A percentile compares a stretch with the other conserved stretches of the same genome.
phyloP scores from a whole-genome alignment of 2,329 filamentous ascomycete genomes.

The Alternaria metachromatica region DNA sequence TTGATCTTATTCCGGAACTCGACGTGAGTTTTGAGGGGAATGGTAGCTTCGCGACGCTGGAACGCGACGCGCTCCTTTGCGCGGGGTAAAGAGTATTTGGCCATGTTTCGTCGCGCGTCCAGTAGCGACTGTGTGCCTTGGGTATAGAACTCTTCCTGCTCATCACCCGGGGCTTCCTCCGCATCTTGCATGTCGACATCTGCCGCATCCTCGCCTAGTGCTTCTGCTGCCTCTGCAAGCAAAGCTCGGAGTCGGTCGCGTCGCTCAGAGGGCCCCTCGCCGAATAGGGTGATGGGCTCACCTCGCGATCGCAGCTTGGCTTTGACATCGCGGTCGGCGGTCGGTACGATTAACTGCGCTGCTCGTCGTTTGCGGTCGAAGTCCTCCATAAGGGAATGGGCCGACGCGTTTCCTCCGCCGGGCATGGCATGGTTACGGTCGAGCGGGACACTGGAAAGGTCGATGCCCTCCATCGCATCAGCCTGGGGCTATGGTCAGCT shows the following conservation, averaged over 20 bases:
- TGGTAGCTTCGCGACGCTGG: conserved; percentile 80
- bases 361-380: conserved; percentile 91
- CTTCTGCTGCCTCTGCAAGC: conserved; percentile 74
- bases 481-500: conserved; percentile 49
- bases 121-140: conserved; percentile 77
- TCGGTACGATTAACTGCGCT: conserved; percentile 88
- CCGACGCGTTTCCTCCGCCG: conserved; percentile 77
- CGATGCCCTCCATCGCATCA: conserved; percentile 63
- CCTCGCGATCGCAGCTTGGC: conserved; percentile 73
- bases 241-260: conserved; percentile 86
- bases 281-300: conserved; percentile 94
- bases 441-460: conserved; percentile 67
- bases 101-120: conserved; percentile 78
- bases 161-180: conserved; percentile 63
- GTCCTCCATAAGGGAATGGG: conserved; percentile 83
- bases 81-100: conserved; percentile 80
- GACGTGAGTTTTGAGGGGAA: conserved; percentile 87
- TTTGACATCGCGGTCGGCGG: conserved; percentile 88
- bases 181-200: conserved; percentile 59
- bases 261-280: conserved; percentile 84
- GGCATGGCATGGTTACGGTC: conserved; percentile 89
- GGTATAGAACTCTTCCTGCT: conserved; percentile 88
- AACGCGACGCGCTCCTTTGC: conserved; percentile 78
- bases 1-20: conserved; percentile 91
- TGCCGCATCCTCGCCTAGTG: conserved; percentile 58